Percentiles rank a stretch among this genome's conserved stretches.
phyloP scores from a whole-genome alignment of 192 early-diverging fungal genomes.

The Geosiphon pyriformis region DNA sequence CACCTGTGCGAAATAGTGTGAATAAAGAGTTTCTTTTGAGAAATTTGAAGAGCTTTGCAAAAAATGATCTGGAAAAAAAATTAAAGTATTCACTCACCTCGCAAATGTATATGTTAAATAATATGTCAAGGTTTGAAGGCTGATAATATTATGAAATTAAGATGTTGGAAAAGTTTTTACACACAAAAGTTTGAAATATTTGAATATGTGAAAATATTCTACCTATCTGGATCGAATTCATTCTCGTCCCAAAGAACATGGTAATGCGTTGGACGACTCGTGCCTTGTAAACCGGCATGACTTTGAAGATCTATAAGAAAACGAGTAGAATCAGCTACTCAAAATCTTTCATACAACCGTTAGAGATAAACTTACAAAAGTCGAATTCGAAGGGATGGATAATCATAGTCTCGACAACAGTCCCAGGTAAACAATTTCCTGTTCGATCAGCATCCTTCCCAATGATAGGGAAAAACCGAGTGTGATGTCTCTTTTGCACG shows the following conservation, averaged over 20 bases:
- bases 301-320: constrained; percentile 58
- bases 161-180: background rate
- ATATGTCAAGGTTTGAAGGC: constrained; percentile 86
- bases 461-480: constrained; percentile 73
- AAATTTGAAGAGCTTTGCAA: too few species aligned
- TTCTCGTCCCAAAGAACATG: constrained; percentile 81
- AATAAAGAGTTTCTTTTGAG: too few species aligned
- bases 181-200: background rate
- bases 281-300: constrained; percentile 90
- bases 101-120: constrained; percentile 86
- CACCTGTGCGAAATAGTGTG: too few species aligned
- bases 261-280: constrained; percentile 91
- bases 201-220: background rate
- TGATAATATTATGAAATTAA: background rate
- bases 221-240: constrained; percentile 24
- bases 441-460: constrained; percentile 57
- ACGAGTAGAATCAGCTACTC: background rate
- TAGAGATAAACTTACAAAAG: constrained; percentile 53
- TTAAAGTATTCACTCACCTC: too few species aligned
- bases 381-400: constrained; percentile 80
- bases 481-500: constrained; percentile 88
- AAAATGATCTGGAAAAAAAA: too few species aligned
- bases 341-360: background rate
- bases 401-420: constrained; percentile 70
- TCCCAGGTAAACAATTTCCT: constrained; percentile 82